A percentile compares a stretch with the other conserved stretches of the same genome.
Conservation (phyloP, 2,329 filamentous ascomycete species). For the Hortaea werneckii region DNA sequence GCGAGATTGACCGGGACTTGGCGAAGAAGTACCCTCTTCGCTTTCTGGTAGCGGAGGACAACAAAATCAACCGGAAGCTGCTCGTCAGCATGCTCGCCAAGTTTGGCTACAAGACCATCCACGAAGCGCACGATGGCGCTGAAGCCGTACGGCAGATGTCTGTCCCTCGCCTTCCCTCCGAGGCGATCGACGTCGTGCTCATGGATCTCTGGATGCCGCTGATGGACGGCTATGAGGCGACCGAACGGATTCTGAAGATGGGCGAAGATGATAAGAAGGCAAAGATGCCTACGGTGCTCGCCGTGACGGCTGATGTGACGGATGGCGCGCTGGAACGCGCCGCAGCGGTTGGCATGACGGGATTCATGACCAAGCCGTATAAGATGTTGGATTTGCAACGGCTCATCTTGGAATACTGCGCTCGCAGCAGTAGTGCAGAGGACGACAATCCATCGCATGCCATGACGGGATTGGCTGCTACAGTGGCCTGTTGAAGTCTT, state of each 20-base stretch:
- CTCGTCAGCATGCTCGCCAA: constrained; percentile 57
- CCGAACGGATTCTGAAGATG: constrained; percentile 50
- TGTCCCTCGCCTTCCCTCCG: constrained; percentile 12
- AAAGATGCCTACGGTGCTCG: constrained; percentile 40
- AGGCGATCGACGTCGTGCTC: constrained; percentile 51
- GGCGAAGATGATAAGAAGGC: constrained; percentile 4
- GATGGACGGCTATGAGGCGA: constrained; percentile 63
- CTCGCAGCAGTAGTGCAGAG: constrained; percentile 1
- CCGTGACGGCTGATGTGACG: constrained; percentile 58
- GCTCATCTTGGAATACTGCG: constrained; percentile 44
- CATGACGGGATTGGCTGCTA: no score
- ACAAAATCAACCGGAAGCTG: constrained; percentile 59
- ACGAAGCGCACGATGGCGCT: constrained; percentile 57
- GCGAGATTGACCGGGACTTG: constrained; percentile 44
- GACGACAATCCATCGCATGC: no score
- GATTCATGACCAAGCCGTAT: constrained; percentile 60
- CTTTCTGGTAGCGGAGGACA: constrained; percentile 63
- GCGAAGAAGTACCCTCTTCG: constrained; percentile 52
- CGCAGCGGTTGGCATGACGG: constrained; percentile 54
- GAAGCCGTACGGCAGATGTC: constrained; percentile 55
- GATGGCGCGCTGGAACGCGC: constrained; percentile 52
- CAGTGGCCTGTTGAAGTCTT: no score
- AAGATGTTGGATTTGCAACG: constrained; percentile 52
- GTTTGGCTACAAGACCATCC: constrained; percentile 53
- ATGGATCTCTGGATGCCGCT: constrained; percentile 73